Evolutionary conservation across 352 stramenopile genomes (phyloP).

Genomic region (Globisporangium nodosum): DNA sequence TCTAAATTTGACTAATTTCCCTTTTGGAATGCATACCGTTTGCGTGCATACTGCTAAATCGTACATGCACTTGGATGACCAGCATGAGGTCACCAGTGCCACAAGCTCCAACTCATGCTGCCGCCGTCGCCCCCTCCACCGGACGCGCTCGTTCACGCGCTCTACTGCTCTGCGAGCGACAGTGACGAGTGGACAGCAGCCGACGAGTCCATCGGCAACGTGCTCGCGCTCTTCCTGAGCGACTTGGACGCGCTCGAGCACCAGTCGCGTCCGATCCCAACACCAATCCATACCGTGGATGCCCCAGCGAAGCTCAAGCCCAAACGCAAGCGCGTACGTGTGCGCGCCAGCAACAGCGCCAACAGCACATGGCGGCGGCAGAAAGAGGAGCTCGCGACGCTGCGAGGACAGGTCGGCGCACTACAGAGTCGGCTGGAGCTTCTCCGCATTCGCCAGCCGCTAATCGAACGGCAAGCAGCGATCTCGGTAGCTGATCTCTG

Average conservation of each 20-base stretch:
- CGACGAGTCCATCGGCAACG: neutral
- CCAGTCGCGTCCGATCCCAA: neutral
- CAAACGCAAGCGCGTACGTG: slow-evolving; percentile 13
- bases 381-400: slow-evolving; percentile 24
- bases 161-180: too few species aligned
- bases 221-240: neutral
- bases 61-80: too few species aligned
- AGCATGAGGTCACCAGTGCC: too few species aligned
- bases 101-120: too few species aligned
- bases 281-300: neutral
- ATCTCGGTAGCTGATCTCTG: too few species aligned
- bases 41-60: too few species aligned
- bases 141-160: too few species aligned
- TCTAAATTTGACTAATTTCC: too few species aligned
- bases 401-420: slow-evolving; percentile 20
- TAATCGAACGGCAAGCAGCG: too few species aligned
- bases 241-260: slow-evolving; percentile 1
- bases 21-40: too few species aligned
- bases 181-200: neutral
- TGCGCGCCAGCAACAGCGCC: neutral
- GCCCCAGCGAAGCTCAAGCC: neutral
- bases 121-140: too few species aligned
- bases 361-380: slow-evolving; percentile 28
- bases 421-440: slow-evolving; percentile 22
- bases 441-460: slow-evolving; percentile 2